Conservation (phyloP, 495 filamentous ascomycete species). For the Arthonia radiata region DNA sequence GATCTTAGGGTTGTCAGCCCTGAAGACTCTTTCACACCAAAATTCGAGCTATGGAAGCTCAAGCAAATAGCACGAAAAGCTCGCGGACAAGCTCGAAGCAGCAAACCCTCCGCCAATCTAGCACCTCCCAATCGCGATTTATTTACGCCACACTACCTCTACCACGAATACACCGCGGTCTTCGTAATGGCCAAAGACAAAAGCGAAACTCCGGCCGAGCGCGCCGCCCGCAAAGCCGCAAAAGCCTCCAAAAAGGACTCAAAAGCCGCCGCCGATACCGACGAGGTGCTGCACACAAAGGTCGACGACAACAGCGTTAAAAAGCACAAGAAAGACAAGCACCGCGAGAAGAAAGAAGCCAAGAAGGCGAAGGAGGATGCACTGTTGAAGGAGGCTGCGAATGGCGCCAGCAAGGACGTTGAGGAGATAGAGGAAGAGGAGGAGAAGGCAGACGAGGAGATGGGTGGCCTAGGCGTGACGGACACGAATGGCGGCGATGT, state of each 20-base stretch:
- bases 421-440: slow-evolving; percentile 23
- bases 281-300: slow-evolving; percentile 40
- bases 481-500: slow-evolving; percentile 6
- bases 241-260: slow-evolving; percentile 60
- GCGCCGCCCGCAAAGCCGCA: slow-evolving; percentile 40
- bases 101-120: too few relatives aligned
- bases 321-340: slow-evolving; percentile 50
- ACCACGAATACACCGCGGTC: too few relatives aligned
- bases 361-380: slow-evolving; percentile 11
- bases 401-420: slow-evolving; percentile 15
- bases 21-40: too few relatives aligned
- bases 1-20: too few relatives aligned
- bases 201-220: slow-evolving; percentile 13
- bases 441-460: slow-evolving; percentile 10
- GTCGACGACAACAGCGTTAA: slow-evolving; percentile 18
- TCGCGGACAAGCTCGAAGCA: too few relatives aligned
- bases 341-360: slow-evolving; percentile 32
- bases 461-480: slow-evolving; percentile 7
- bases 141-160: too few relatives aligned
- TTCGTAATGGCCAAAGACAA: slow-evolving; percentile 13
- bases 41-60: too few relatives aligned
- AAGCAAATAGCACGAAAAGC: too few relatives aligned
- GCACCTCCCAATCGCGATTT: too few relatives aligned
- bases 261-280: slow-evolving; percentile 51
- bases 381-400: too few relatives aligned